phyloP scores from a whole-genome alignment of 73 alveolate genomes.

The Durusdinium trenchii region DNA sequence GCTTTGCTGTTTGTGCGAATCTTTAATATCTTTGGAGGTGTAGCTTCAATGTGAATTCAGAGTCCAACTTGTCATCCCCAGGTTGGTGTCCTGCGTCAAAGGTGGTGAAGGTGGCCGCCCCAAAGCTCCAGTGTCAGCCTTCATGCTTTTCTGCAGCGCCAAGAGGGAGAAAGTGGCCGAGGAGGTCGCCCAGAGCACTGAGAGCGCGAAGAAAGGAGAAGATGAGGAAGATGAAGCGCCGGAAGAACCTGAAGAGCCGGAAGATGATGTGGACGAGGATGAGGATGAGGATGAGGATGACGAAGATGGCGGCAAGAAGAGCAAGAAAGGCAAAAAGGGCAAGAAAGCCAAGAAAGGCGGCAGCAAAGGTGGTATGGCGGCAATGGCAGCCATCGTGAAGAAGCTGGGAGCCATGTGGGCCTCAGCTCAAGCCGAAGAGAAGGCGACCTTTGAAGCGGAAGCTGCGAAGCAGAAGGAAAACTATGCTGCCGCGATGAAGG shows the following conservation, averaged over 20 bases:
- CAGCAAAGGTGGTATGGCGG: constrained; percentile 28
- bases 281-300: constrained; percentile 35
- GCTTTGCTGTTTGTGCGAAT: neutral
- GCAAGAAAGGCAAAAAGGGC: neutral
- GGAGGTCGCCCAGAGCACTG: neutral
- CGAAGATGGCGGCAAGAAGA: neutral
- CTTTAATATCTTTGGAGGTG: neutral
- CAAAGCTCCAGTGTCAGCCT: neutral
- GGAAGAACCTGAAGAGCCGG: constrained; percentile 38
- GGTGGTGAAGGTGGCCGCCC: constrained; percentile 79
- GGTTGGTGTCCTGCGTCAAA: neutral
- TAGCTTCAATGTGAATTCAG: neutral
- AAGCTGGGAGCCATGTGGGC: constrained; percentile 76
- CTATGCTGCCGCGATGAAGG: constrained; percentile 44
- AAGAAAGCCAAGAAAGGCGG: neutral
- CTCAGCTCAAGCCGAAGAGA: constrained; percentile 1
- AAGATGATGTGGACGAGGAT: constrained; percentile 22
- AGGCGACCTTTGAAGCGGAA: neutral
- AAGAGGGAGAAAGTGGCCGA: constrained; percentile 30
- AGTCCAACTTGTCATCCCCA: neutral
- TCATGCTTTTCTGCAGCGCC: constrained; percentile 42
- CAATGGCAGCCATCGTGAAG: constrained; percentile 47
- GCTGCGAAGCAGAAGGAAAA: constrained; percentile 51
- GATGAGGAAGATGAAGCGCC: neutral
- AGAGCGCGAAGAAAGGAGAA: neutral